Conservation (phyloP, 1,139 yeast species). For the Groenewaldozyma auringiensis region DNA sequence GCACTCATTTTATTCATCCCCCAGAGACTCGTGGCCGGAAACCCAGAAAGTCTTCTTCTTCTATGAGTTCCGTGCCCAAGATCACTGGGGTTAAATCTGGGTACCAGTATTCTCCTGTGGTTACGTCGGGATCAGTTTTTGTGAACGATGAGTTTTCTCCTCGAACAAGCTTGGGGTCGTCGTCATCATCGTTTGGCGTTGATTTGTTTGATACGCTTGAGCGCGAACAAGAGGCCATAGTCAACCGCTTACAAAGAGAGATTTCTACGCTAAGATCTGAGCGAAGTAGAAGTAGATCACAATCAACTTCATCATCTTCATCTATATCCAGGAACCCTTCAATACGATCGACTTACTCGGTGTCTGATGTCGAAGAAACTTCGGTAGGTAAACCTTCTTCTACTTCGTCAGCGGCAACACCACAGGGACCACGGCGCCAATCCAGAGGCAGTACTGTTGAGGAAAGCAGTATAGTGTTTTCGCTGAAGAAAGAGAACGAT, state of each 20-base stretch:
- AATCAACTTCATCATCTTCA: conserved; percentile 26
- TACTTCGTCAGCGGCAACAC: conserved; percentile 12
- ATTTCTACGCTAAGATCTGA: conserved; percentile 26
- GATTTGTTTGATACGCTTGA: conserved; percentile 28
- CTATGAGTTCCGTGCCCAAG: neutral
- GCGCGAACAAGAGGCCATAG: conserved; percentile 34
- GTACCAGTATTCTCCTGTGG: neutral
- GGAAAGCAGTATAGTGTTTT: conserved; percentile 17
- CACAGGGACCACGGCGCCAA: conserved; percentile 11
- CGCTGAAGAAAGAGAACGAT: conserved; percentile 29
- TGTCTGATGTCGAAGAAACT: conserved; percentile 24
- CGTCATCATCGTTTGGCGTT: conserved; percentile 10
- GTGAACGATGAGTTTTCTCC: neutral
- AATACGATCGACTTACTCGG: conserved; percentile 21
- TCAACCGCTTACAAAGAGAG: conserved; percentile 32
- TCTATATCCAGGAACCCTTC: conserved; percentile 27
- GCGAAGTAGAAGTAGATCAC: conserved; percentile 26
- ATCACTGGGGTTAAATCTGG: neutral
- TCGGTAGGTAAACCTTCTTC: conserved; percentile 11
- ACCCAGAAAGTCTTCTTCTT: conserved; percentile 2
- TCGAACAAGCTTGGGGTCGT: neutral
- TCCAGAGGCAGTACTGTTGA: conserved; percentile 18
- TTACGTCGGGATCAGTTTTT: neutral
- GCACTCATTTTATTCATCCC: neutral
- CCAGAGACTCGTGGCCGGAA: neutral